Conservation (phyloP, 352 stramenopile species). For the Phytophthora europaea region DNA sequence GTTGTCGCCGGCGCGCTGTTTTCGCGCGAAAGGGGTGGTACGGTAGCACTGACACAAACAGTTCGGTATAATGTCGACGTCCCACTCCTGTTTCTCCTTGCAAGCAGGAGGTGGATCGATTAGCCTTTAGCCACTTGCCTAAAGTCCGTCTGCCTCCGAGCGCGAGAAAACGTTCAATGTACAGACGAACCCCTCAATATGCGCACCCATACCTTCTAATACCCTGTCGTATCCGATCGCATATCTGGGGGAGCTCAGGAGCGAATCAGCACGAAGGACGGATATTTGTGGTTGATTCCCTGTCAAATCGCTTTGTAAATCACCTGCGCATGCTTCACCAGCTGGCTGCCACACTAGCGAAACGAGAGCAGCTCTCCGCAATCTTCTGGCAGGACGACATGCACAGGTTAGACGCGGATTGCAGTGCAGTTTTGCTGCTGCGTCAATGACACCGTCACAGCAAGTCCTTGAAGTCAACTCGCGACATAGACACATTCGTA, state of each 20-base stretch:
- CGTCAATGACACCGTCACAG: neutral
- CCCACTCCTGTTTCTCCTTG: neutral
- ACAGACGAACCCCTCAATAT: too few species aligned
- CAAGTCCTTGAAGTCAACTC: constrained; percentile 24
- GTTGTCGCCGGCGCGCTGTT: neutral
- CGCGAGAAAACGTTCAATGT: too few species aligned
- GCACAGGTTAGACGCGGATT: neutral
- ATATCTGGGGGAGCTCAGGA: too few species aligned
- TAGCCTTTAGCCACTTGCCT: too few species aligned
- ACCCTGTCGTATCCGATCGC: too few species aligned
- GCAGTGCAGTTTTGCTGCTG: neutral
- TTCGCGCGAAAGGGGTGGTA: neutral
- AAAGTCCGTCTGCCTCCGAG: too few species aligned
- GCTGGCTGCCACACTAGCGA: constrained; percentile 18
- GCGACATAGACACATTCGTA: constrained; percentile 27
- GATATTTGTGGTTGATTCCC: too few species aligned
- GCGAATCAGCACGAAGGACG: too few species aligned
- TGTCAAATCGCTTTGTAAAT: too few species aligned
- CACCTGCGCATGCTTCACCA: too few species aligned
- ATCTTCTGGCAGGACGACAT: neutral
- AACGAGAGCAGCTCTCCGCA: neutral
- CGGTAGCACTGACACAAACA: neutral
- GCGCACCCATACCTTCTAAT: too few species aligned
- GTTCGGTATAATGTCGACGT: neutral
- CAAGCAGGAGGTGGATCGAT: neutral